Base-by-base conservation (phyloP, 2,329 filamentous ascomycete species). In the Diplodia scrobiculata region DNA sequence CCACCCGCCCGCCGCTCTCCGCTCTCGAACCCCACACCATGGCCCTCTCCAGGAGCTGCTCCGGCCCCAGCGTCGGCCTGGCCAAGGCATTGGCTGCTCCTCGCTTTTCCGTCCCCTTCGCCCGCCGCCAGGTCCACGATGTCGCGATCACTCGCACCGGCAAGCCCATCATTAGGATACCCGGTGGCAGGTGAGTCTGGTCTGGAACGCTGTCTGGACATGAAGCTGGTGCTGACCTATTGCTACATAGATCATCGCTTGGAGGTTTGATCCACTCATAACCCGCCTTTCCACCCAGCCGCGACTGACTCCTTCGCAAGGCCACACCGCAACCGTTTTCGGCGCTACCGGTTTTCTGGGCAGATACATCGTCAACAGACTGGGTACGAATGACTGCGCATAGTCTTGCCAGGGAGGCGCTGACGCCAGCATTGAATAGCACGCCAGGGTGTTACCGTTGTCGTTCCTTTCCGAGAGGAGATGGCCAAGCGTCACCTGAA, bases 401-500 rank as follows among this genome's bases (percentile, higher is more conserved):
- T 17, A 45, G 13, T 21, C 53, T n/a, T 27, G 13, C 6, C 11
- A 9, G 21, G 1, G n/a, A 34, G 48, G 63, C 10, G 63, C 63
- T 52, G 36, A 53, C 19, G 17, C n/a, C 47, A 55, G 19, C 25
- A 32, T 13, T 58, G 58, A 72, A 74, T 74, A 96, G 94, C 95
- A 72, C 89, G 91, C 70, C 88, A 92, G 81, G 95, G 95, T 88
- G 96, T 92, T 80, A 97, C 90, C 47, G 95, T 99, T 48, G 87
- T 99, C 68, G 80, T 98, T 68, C 95, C 95, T 59, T 99, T 87
- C 84, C 89, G 95, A 53, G 95, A 99, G 83, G 95, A 98, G 81
- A 98, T 97, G 93, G 84, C 90, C 72, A 98, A 98, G 86, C 89
- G 95, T 72, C 94, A 98, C 82, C 84, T 99, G 75, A 98, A 98